Percentiles rank a stretch among this genome's conserved stretches.
Evolutionary conservation across 805 yeast genomes (phyloP).

Genomic region (Cyberlindnera bimundalis): DNA sequence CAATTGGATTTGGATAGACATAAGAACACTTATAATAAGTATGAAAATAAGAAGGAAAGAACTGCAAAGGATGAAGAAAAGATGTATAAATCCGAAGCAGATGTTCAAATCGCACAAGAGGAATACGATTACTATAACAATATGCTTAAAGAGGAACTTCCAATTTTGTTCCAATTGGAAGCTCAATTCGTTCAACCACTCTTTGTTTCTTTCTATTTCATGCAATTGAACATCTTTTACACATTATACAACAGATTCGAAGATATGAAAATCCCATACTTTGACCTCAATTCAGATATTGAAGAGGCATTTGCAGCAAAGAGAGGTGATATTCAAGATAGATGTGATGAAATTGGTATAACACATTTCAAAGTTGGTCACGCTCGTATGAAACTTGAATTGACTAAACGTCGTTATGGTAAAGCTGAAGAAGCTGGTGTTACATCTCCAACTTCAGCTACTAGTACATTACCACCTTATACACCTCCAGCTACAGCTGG

Average conservation of each 20-base stretch:
- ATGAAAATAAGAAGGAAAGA: slow-evolving; percentile 78
- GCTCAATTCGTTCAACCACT: slow-evolving; percentile 90
- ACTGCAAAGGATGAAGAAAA: slow-evolving; percentile 88
- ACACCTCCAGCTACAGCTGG: slow-evolving; percentile 32
- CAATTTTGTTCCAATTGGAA: slow-evolving; percentile 81
- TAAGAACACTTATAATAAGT: slow-evolving; percentile 62
- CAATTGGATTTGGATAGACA: slow-evolving; percentile 91
- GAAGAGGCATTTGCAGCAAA: slow-evolving; percentile 73
- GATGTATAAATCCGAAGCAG: slow-evolving; percentile 85
- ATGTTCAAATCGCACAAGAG: slow-evolving; percentile 85
- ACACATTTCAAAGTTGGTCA: slow-evolving; percentile 89
- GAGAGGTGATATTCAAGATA: slow-evolving; percentile 89
- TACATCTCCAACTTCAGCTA: slow-evolving; percentile 29
- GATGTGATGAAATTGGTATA: slow-evolving; percentile 82
- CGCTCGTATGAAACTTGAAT: slow-evolving; percentile 79
- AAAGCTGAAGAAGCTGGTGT: slow-evolving; percentile 42
- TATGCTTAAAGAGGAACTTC: slow-evolving; percentile 87
- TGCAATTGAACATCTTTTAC: slow-evolving; percentile 97
- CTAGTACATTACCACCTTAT: slow-evolving; percentile 35
- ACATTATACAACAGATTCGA: slow-evolving; percentile 89
- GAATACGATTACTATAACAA: slow-evolving; percentile 96
- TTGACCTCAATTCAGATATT: slow-evolving; percentile 81
- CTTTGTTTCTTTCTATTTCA: slow-evolving; percentile 90
- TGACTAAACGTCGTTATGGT: slow-evolving; percentile 74
- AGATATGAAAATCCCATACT: slow-evolving; percentile 95